Base-by-base conservation (phyloP, 768 basidiomycete species). In the Fomitopsis serialis region DNA sequence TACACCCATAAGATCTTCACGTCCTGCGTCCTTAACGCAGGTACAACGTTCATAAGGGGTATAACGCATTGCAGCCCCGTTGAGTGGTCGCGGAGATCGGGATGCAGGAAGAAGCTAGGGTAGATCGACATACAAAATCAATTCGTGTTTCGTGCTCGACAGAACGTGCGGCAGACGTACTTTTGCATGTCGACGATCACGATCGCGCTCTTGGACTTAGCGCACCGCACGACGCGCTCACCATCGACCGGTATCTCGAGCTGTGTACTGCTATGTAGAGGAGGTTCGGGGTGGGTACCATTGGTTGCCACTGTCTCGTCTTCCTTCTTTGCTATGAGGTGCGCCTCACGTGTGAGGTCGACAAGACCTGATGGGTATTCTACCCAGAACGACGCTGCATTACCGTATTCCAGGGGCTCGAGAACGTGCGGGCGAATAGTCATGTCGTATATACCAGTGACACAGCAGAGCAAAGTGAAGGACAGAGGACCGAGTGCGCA, bases 121-220 rank as follows among this genome's bases (percentile, higher is more conserved):
- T 19, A 24, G 23, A 11, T 32, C 29, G 23, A 13, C 42, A 25
- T 50, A 2, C 13, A 11, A 17, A 25, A 4, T 11, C 4, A 23
- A 25, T 17, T 4, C 44, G 21, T 6, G 9, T 13, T 10, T 45
- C 8, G 10, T 3, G 15, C 34, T 24, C 21, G 15, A 29, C 13
- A n/a, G 49, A 47, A 40, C 6, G 22, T 1, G 15, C 15, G 37
- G 37, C 25, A 23, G 13, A 57, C 74, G 54, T 61, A 85, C 85
- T 86, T 87, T 64, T 87, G 85, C 86, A 87, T 87, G 61, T 86
- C 85, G 48, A 86, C 75, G 19, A 87, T 72, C n/a, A 85, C 78
- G 50, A 80, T 66, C 10, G 84, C 85, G 17, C 74, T 78, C 45
- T 71, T 66, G 27, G 74, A 67, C 32, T 71, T 74, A 58, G 79